These are phyloP conservation scores for Rhodosporidiobolus sp. DNA, from an alignment of 768 basidiomycete genomes.

Conservation along the genomic window DNA sequence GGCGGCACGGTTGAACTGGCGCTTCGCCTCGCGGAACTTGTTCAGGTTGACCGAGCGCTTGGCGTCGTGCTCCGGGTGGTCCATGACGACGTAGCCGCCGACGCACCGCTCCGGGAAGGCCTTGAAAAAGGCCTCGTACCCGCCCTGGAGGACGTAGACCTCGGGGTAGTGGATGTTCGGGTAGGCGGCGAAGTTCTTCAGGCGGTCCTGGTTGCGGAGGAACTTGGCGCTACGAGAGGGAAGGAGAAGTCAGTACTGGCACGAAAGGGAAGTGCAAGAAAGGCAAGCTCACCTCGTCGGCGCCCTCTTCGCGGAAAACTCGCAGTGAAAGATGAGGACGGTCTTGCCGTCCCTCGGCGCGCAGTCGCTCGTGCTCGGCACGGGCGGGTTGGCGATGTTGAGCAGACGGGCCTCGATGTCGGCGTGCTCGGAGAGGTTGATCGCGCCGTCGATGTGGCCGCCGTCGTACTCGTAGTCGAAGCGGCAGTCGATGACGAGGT, in stretches of 20 bases:
- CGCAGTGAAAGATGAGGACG: constrained; percentile 92
- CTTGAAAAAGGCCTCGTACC: constrained; percentile 84
- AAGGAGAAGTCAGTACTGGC: constrained; percentile 17
- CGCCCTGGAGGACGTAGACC: constrained; percentile 93
- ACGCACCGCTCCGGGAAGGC: constrained; percentile 68
- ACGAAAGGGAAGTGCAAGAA: background rate
- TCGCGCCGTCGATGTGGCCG: constrained; percentile 85
- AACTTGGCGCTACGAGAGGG: constrained; percentile 72
- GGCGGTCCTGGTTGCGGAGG: constrained; percentile 82
- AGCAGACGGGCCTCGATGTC: constrained; percentile 80
- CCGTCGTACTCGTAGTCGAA: constrained; percentile 96
- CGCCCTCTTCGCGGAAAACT: constrained; percentile 90
- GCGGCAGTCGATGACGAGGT: constrained; percentile 87
- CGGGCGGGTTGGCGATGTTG: constrained; percentile 43
- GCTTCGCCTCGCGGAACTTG: constrained; percentile 69
- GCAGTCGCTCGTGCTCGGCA: constrained; percentile 55
- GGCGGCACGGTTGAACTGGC: constrained; percentile 37
- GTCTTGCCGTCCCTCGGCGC: constrained; percentile 62
- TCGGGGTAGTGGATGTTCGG: constrained; percentile 94
- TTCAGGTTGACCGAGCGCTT: constrained; percentile 82
- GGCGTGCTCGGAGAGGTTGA: constrained; percentile 80
- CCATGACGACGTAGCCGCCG: constrained; percentile 83
- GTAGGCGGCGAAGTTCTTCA: constrained; percentile 77
- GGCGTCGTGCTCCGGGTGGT: constrained; percentile 76
- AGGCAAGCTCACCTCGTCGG: constrained; percentile 76